Evolutionary conservation across 2,329 filamentous ascomycete species (phyloP).

Genomic region (Hysterium pulicare): DNA sequence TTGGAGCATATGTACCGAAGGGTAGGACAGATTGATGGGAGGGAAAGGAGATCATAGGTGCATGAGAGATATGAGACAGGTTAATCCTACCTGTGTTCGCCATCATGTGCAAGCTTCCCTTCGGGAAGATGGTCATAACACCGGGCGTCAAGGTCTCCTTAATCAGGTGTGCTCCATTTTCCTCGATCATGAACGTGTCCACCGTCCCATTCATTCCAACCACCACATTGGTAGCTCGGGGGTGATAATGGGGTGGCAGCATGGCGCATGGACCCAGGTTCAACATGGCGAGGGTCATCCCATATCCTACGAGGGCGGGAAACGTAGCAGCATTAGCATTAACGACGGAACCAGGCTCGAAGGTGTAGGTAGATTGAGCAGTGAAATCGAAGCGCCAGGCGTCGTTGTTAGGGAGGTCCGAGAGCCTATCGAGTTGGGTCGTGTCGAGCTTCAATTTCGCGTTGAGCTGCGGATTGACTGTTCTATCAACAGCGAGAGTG

Average conservation of each 20-base stretch:
- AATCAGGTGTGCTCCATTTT: no score
- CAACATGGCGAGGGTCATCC: constrained; percentile 47
- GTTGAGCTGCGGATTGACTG: constrained; percentile 39
- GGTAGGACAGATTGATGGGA: constrained; percentile 2
- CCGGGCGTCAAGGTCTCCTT: no score
- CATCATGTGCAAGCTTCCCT: no score
- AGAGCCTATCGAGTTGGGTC: constrained; percentile 46
- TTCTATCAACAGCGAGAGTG: constrained; percentile 36
- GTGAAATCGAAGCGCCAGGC: constrained; percentile 53
- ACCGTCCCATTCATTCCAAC: no score
- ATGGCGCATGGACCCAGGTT: no score
- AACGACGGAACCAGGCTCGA: constrained; percentile 47
- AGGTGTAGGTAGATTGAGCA: constrained; percentile 40
- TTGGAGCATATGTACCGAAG: not conserved
- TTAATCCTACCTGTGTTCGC: no score
- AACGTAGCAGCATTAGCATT: constrained; percentile 54
- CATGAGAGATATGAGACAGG: no score
- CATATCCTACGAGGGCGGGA: constrained; percentile 46
- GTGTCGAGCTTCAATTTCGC: constrained; percentile 36
- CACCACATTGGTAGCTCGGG: no score
- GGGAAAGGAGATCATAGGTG: constrained; percentile 31
- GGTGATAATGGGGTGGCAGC: no score
- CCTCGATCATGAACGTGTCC: no score
- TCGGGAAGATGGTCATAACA: no score
- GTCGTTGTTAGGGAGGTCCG: constrained; percentile 38